phyloP scores from a whole-genome alignment of 1,284 basidiomycete genomes.

The Sanghuangporus sanghuang region DNA sequence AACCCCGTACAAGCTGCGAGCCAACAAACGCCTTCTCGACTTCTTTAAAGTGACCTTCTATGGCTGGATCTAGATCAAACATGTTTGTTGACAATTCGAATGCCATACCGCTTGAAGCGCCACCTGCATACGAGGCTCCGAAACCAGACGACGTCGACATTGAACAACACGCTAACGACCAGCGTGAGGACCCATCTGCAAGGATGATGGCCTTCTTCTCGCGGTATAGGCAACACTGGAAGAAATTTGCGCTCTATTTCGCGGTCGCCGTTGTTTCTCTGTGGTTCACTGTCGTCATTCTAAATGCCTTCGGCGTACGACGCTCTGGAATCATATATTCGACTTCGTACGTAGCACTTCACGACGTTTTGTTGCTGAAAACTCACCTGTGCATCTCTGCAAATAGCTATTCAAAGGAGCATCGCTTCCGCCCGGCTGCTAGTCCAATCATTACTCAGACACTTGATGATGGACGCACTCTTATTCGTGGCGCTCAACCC shows the following conservation, averaged over 20 bases:
- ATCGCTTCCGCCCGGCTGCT: conserved; percentile 61
- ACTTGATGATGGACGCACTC: conserved; percentile 50
- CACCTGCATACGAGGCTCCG: neutral
- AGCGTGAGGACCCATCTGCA: neutral
- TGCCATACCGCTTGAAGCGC: neutral
- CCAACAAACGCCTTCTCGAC: neutral
- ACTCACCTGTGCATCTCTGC: neutral
- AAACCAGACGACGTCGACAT: neutral
- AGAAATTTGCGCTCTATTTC: neutral
- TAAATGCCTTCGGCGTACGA: neutral
- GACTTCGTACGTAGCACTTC: conserved; percentile 33
- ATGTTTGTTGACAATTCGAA: neutral
- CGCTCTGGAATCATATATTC: conserved; percentile 39
- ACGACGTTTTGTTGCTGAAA: too few relatives aligned
- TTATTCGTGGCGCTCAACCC: conserved; percentile 45
- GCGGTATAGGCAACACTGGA: neutral
- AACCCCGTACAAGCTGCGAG: neutral
- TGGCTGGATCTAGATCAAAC: neutral
- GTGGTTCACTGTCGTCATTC: neutral
- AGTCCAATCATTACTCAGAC: conserved; percentile 60
- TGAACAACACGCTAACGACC: neutral
- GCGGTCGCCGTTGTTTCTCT: neutral
- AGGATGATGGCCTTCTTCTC: neutral
- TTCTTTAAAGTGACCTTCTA: neutral
- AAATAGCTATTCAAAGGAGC: conserved; percentile 56